Evolutionary conservation across 2,329 filamentous ascomycete genomes (phyloP).

Genomic region (Verruconis gallopava): DNA sequence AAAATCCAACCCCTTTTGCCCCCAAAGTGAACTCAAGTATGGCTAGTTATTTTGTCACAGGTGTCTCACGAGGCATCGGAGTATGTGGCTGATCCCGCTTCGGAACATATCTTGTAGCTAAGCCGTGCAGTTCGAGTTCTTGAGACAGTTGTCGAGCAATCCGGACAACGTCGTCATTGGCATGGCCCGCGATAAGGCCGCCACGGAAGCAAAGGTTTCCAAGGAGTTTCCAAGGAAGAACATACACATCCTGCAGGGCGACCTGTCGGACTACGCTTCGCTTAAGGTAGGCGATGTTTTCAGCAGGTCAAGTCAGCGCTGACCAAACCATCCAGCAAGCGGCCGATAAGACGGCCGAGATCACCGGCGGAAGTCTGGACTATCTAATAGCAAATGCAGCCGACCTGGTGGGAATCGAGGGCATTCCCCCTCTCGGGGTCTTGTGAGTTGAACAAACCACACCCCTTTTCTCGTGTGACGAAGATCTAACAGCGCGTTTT

Average conservation of each 20-base stretch:
- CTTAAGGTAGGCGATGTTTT: constrained; percentile 11
- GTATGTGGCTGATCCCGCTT: background rate
- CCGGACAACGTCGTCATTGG: constrained; percentile 18
- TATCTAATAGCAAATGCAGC: constrained; percentile 42
- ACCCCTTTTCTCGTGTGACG: too few relatives aligned
- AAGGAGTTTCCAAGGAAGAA: constrained; percentile 24
- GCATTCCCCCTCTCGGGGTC: background rate
- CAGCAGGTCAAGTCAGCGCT: background rate
- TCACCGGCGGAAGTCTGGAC: constrained; percentile 28
- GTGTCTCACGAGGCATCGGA: background rate
- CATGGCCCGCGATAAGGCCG: constrained; percentile 26
- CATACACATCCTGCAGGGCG: constrained; percentile 16
- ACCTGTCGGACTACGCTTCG: constrained; percentile 15
- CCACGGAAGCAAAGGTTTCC: constrained; percentile 31
- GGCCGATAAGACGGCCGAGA: constrained; percentile 14
- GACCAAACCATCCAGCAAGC: constrained; percentile 11
- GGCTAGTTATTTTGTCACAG: background rate
- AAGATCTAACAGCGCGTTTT: background rate
- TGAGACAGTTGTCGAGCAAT: constrained; percentile 15
- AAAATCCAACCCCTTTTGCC: background rate
- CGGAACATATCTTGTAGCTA: background rate
- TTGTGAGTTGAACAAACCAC: too few relatives aligned
- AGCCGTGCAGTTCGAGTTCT: background rate
- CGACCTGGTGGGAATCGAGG: background rate
- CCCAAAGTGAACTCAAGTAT: too few relatives aligned